Base-by-base conservation (phyloP, 306 rosid genomes). In the Psophocarpus tetragonolobus region DNA sequence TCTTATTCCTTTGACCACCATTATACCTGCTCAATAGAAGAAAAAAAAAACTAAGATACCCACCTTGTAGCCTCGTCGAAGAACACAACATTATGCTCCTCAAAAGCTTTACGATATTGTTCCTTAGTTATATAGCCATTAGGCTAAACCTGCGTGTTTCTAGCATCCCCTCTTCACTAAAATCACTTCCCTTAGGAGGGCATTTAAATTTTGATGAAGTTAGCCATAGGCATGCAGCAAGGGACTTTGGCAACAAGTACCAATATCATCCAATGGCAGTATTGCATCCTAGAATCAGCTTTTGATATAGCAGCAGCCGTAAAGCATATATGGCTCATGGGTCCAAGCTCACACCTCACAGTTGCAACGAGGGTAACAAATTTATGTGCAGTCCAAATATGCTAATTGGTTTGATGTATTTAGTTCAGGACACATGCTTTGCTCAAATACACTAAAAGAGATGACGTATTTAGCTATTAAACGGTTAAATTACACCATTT, bases 331-430 rank as follows among this genome's bases (percentile, higher is more conserved):
- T 91, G 92, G 92, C 62, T 82, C 38, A 88, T 86, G 91, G 99
- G 94, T 38, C 90, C 90, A 21, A 74, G 67, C n/a, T 91, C 99
- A 1, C 89, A 90, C 35, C 94, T 92, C 47, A 92, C 90, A 8
- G 88, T 92, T 67, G 98, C 96, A 21, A 97, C 98, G 4, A 81
- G 98, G 87, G 99, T n/a, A n/a, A n/a, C n/a, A n/a, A n/a, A n/a
- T n/a, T n/a, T n/a, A n/a, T n/a, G n/a, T n/a, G n/a, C n/a, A n/a
- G n/a, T n/a, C n/a, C n/a, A n/a, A n/a, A n/a, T n/a, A n/a, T n/a
- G n/a, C n/a, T n/a, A n/a, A n/a, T n/a, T n/a, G n/a, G n/a, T n/a
- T n/a, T n/a, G n/a, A n/a, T n/a, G n/a, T n/a, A n/a, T n/a, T n/a
- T n/a, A n/a, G n/a, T n/a, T n/a, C n/a, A n/a, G n/a, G n/a, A n/a